phyloP scores from a whole-genome alignment of 345 rosid genomes.

The Pseudoturritis turrita region DNA sequence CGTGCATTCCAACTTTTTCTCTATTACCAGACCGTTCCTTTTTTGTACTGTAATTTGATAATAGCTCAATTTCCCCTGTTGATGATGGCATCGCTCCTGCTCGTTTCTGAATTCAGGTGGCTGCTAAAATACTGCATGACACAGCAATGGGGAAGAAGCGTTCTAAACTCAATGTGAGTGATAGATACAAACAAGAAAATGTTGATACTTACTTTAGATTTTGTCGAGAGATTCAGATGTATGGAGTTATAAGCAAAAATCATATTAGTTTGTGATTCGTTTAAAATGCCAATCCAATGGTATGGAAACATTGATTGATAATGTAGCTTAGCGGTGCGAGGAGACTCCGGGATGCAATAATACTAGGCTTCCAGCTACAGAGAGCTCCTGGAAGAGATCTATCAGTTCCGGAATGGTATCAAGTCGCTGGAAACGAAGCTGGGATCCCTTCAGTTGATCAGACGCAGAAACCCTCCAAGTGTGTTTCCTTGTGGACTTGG shows the following conservation, averaged over 20 bases:
- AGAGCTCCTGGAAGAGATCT: slow-evolving; percentile 81
- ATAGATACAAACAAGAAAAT: not conserved
- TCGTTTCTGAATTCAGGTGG: slow-evolving; percentile 48
- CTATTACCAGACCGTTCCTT: too few species aligned
- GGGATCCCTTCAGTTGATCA: slow-evolving; percentile 32
- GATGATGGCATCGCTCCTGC: not conserved
- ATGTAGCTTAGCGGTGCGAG: slow-evolving; percentile 82
- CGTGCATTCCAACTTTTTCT: too few species aligned
- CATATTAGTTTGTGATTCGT: not conserved
- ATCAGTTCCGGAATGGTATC: slow-evolving; percentile 89
- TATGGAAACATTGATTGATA: not conserved
- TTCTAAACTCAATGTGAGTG: slow-evolving; percentile 72
- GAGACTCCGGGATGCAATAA: slow-evolving; percentile 85
- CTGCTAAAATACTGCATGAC: slow-evolving; percentile 81
- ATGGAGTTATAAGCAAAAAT: not conserved
- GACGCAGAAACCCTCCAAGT: slow-evolving; percentile 26
- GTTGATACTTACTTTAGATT: not conserved
- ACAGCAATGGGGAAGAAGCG: slow-evolving; percentile 74
- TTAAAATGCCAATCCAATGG: not conserved
- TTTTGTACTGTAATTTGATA: too few species aligned
- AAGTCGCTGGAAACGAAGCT: slow-evolving; percentile 65
- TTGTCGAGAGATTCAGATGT: not conserved
- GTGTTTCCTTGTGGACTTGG: slow-evolving; percentile 36
- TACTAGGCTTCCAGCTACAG: slow-evolving; percentile 91
- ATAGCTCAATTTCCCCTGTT: not conserved